phyloP scores from a whole-genome alignment of 2,329 filamentous ascomycete species.

The Gaeumannomyces tritici region DNA sequence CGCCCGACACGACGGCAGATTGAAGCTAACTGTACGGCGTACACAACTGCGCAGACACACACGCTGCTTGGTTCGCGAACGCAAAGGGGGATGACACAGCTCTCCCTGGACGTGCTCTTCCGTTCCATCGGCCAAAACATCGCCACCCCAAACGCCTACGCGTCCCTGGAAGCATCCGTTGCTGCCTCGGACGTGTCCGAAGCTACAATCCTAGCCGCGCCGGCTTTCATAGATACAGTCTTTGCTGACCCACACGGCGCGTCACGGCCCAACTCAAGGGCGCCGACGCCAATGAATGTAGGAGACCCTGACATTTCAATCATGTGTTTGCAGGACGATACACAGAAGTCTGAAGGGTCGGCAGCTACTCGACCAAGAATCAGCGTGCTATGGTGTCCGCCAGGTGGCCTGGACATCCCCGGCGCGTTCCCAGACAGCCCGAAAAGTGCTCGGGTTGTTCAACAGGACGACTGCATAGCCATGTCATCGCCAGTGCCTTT shows the following conservation, averaged over 20 bases:
- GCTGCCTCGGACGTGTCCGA: slow-evolving; percentile 73
- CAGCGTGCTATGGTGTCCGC: background rate
- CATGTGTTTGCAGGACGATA: slow-evolving; percentile 29
- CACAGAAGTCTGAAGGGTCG: background rate
- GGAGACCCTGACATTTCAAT: slow-evolving; percentile 31
- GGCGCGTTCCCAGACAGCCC: slow-evolving; percentile 21
- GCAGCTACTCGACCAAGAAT: background rate
- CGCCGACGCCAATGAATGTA: slow-evolving; percentile 62
- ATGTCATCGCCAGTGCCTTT: slow-evolving; percentile 3
- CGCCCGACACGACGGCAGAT: background rate
- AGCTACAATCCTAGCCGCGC: slow-evolving; percentile 63
- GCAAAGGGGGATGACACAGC: slow-evolving; percentile 83
- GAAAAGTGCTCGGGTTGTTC: slow-evolving; percentile 36
- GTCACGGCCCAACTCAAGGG: slow-evolving; percentile 52
- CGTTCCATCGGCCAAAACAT: slow-evolving; percentile 67
- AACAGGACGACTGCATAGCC: slow-evolving; percentile 14
- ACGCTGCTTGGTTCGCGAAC: slow-evolving; percentile 84
- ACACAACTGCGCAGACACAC: slow-evolving; percentile 56
- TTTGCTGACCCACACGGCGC: slow-evolving; percentile 55
- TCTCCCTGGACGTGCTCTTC: slow-evolving; percentile 84
- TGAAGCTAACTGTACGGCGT: slow-evolving; percentile 5
- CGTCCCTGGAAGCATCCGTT: slow-evolving; percentile 62
- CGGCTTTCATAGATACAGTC: slow-evolving; percentile 68
- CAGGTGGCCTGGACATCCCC: slow-evolving; percentile 6
- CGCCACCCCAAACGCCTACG: slow-evolving; percentile 48